These are phyloP conservation scores for Komagataea norvegica DNA, from an alignment of 1,139 yeast genomes.

Conservation along the genomic window DNA sequence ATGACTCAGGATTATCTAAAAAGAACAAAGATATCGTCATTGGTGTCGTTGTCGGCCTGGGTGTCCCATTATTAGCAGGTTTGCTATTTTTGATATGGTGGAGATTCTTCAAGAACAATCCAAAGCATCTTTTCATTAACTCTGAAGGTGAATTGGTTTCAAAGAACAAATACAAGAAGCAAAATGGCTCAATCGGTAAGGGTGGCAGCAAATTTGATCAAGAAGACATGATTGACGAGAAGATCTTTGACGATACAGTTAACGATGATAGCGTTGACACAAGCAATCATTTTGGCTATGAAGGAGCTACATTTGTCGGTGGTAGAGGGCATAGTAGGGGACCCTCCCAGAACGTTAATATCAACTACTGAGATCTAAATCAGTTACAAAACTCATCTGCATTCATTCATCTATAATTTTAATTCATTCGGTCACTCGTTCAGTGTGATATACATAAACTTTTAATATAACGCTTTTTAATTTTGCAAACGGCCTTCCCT, in stretches of 20 bases:
- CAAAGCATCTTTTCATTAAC: conserved; percentile 31
- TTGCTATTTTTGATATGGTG: conserved; percentile 22
- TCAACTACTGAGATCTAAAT: conserved; percentile 21
- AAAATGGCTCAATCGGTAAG: neutral
- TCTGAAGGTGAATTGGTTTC: conserved; percentile 37
- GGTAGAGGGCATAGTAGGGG: conserved; percentile 7
- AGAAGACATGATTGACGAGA: conserved; percentile 25
- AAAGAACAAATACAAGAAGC: conserved; percentile 11
- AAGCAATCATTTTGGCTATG: conserved; percentile 4
- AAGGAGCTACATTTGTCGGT: conserved; percentile 18
- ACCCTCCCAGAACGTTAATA: conserved; percentile 15
- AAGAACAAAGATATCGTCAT: conserved; percentile 42
- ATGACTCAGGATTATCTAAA: conserved; percentile 32
- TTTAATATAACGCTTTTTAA: too few relatives aligned
- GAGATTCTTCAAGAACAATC: conserved; percentile 27
- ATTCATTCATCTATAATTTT: too few relatives aligned
- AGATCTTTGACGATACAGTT: conserved; percentile 25
- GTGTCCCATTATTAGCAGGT: conserved; percentile 31
- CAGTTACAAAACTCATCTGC: too few relatives aligned
- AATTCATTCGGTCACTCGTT: too few relatives aligned
- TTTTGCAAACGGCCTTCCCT: too few relatives aligned
- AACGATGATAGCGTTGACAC: conserved; percentile 10
- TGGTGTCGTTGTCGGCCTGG: conserved; percentile 43
- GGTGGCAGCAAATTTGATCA: conserved; percentile 7
- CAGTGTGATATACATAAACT: too few relatives aligned